Percentiles rank a stretch among this genome's conserved stretches.
Evolutionary conservation across 225 moss, liverwort and hornwort genomes (phyloP).

Genomic region (Antitrichia curtipendula): DNA sequence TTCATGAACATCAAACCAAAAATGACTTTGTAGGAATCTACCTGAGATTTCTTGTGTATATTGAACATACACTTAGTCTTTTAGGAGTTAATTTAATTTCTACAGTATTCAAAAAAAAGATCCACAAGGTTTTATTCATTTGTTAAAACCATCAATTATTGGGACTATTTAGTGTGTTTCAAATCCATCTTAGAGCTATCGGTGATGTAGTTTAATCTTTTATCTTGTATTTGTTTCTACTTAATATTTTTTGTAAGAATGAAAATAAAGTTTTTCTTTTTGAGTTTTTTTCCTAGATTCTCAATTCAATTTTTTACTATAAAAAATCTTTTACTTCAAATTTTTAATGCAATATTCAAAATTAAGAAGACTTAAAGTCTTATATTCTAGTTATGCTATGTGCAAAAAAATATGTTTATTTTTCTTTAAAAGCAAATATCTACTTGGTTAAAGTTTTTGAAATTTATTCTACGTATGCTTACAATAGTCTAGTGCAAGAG

Average conservation of each 20-base stretch:
- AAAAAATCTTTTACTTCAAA: not conserved
- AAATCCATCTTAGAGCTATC: not conserved
- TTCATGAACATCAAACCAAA: no score
- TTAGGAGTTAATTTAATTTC: no score
- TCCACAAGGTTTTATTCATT: not conserved
- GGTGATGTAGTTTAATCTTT: not conserved
- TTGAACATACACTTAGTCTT: no score
- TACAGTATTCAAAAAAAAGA: not conserved
- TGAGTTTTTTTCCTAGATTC: no score
- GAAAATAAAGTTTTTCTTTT: not conserved
- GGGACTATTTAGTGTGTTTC: not conserved
- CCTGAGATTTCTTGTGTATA: no score
- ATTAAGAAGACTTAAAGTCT: not conserved
- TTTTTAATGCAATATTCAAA: not conserved
- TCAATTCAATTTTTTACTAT: not conserved
- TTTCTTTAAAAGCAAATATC: not conserved
- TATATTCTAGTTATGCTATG: rapidly evolving
- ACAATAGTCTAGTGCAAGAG: no score
- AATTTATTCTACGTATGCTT: no score
- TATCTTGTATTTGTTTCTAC: rapidly evolving
- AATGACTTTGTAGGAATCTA: no score
- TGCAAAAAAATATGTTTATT: not conserved
- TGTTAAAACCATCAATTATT: not conserved
- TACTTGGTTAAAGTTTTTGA: no score
- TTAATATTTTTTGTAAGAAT: not conserved